A percentile compares a stretch with the other conserved stretches of the same genome.
These are phyloP conservation scores for Papilionanthe hybrid DNA, from an alignment of 116 monocot species.

Conservation along the genomic window DNA sequence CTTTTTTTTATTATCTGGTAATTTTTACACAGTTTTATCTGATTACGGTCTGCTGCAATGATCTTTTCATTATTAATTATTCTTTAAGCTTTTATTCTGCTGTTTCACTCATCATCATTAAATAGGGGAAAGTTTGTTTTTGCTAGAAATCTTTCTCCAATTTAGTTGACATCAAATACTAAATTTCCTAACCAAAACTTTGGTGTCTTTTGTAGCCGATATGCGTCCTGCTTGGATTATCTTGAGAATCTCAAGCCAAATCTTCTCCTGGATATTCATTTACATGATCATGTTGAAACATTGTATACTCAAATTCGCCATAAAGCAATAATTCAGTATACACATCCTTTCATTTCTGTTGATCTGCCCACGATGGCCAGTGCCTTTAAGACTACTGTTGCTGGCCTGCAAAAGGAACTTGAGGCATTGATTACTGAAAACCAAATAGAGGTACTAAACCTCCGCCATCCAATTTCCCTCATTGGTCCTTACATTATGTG, in stretches of 20 bases:
- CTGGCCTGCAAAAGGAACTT: conserved; percentile 82
- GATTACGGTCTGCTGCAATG: no score
- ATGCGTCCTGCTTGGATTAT: conserved; percentile 88
- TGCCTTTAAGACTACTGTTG: conserved; percentile 80
- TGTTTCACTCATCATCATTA: no score
- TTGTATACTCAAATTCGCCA: conserved; percentile 78
- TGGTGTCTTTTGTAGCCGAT: conserved; percentile 47
- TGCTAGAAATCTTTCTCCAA: not conserved
- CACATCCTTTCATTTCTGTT: conserved; percentile 88
- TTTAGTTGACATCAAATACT: not conserved
- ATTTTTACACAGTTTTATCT: no score
- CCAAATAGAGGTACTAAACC: conserved; percentile 60
- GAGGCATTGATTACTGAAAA: conserved; percentile 84
- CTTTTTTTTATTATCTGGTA: no score
- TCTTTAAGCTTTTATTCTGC: no score
- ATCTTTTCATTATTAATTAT: no score
- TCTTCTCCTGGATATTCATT: conserved; percentile 79
- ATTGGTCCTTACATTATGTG: not conserved
- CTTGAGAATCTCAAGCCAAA: conserved; percentile 79
- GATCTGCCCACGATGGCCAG: conserved; percentile 82
- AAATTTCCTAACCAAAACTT: not conserved
- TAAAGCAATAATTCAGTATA: conserved; percentile 95
- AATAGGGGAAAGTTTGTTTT: not conserved
- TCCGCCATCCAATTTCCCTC: no score
- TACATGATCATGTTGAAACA: conserved; percentile 80